Evolutionary conservation across 768 basidiomycete genomes (phyloP).

Genomic region (Leccinum incarnatum): DNA sequence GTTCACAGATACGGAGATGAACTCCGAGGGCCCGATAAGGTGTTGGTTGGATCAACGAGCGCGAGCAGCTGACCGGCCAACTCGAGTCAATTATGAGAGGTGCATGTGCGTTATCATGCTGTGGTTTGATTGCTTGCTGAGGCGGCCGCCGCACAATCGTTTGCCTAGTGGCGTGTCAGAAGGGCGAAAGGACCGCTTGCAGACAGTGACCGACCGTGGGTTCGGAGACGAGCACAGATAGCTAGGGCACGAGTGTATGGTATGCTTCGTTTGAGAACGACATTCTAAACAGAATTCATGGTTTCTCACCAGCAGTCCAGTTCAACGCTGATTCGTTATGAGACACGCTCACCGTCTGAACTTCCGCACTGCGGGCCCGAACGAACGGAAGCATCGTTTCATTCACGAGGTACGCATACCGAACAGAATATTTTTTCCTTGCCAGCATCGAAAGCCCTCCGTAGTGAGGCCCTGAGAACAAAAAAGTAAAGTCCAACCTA

Average conservation of each 20-base stretch:
- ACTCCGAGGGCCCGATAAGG: slow-evolving; percentile 64
- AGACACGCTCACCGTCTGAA: slow-evolving; percentile 50
- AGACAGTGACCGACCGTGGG: slow-evolving; percentile 43
- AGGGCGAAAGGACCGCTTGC: neutral
- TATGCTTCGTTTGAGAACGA: slow-evolving; percentile 7
- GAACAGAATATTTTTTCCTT: slow-evolving; percentile 38
- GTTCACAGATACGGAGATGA: slow-evolving; percentile 67
- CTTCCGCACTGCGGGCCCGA: slow-evolving; percentile 25
- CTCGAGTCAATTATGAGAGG: slow-evolving; percentile 44
- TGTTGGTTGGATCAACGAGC: slow-evolving; percentile 88
- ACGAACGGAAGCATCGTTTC: slow-evolving; percentile 48
- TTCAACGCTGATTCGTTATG: slow-evolving; percentile 56
- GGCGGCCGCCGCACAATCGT: slow-evolving; percentile 42
- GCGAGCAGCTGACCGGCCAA: slow-evolving; percentile 51
- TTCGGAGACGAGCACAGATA: slow-evolving; percentile 57
- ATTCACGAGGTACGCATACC: slow-evolving; percentile 50
- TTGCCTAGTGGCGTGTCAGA: slow-evolving; percentile 35
- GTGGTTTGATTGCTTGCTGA: slow-evolving; percentile 32
- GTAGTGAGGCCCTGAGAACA: too few species aligned
- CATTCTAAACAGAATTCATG: neutral
- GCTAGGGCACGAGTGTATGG: slow-evolving; percentile 39
- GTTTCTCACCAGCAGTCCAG: slow-evolving; percentile 57
- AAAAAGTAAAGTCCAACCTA: too few species aligned
- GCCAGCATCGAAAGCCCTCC: slow-evolving; percentile 51
- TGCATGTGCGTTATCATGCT: slow-evolving; percentile 50